These are phyloP conservation scores for Aspergillus indologenus DNA, from an alignment of 495 filamentous ascomycete genomes.

Conservation along the genomic window DNA sequence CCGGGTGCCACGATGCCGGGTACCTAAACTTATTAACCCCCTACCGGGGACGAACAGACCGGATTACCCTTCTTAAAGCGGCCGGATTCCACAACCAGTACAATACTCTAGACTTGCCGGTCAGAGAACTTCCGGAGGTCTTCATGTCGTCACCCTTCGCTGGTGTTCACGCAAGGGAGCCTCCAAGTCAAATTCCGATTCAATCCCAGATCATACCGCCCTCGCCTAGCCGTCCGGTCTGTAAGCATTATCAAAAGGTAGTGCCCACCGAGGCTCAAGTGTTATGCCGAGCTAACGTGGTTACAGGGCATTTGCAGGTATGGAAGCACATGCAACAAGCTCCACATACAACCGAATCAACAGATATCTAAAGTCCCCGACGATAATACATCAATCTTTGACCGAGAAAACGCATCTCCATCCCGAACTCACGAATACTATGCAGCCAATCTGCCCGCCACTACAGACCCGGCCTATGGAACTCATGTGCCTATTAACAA, in stretches of 20 bases:
- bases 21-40: conserved; percentile 56
- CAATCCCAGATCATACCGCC: not conserved
- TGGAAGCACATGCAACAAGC: conserved; percentile 38
- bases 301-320: conserved; percentile 40
- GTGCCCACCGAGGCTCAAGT: not conserved
- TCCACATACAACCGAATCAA: conserved; percentile 33
- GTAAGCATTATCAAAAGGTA: conserved; percentile 43
- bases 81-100: conserved; percentile 39
- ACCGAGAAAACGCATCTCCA: conserved; percentile 5
- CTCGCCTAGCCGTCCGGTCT: conserved; percentile 28
- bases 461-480: conserved; percentile 23
- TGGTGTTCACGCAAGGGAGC: not conserved
- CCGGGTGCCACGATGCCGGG: conserved; percentile 59
- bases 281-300: conserved; percentile 8
- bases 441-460: conserved; percentile 22
- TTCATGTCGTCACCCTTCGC: conserved; percentile 38
- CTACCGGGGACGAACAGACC: conserved; percentile 41
- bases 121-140: conserved; percentile 43
- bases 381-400: conserved; percentile 9
- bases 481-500: conserved; percentile 44
- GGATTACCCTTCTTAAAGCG: conserved; percentile 53
- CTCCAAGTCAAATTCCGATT: not conserved
- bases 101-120: conserved; percentile 32
- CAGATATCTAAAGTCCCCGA: conserved; percentile 21
- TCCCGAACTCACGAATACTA: conserved; percentile 29